These are phyloP conservation scores for Chrysopogon serrulatus DNA, from an alignment of 176 grass and related monocot genomes.

Conservation along the genomic window DNA sequence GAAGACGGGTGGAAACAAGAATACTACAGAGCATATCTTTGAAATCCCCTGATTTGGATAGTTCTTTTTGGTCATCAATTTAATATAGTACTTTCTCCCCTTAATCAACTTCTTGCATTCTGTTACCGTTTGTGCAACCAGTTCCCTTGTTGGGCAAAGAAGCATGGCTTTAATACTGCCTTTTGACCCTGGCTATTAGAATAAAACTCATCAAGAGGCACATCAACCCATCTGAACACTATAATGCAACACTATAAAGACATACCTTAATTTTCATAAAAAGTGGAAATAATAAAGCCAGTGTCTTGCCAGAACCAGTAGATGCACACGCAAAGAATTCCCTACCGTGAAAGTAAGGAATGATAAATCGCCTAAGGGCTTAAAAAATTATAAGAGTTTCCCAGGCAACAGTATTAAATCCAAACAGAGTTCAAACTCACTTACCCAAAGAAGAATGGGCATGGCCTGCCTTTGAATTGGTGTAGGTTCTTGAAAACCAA, in stretches of 20 bases:
- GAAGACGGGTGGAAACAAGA: constrained; percentile 86
- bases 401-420: background rate
- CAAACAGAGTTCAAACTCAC: constrained; percentile 24
- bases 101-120: constrained; percentile 88
- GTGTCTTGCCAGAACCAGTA: constrained; percentile 97
- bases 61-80: constrained; percentile 95
- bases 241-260: constrained; percentile 2
- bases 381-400: background rate
- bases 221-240: background rate
- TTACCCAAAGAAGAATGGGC: constrained; percentile 79
- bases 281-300: constrained; percentile 80
- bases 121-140: constrained; percentile 78
- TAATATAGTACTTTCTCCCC: constrained; percentile 84
- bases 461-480: constrained; percentile 97
- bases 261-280: constrained; percentile 96
- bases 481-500: constrained; percentile 86
- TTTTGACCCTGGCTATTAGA: constrained; percentile 94
- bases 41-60: constrained; percentile 84
- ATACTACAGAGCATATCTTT: constrained; percentile 89
- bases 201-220: constrained; percentile 7
- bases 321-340: constrained; percentile 98
- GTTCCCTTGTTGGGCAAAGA: constrained; percentile 94
- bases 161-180: constrained; percentile 74
- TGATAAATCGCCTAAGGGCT: background rate
- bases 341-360: constrained; percentile 56